phyloP scores from a whole-genome alignment of 2,329 filamentous ascomycete genomes.

The Colletotrichum orbiculare region DNA sequence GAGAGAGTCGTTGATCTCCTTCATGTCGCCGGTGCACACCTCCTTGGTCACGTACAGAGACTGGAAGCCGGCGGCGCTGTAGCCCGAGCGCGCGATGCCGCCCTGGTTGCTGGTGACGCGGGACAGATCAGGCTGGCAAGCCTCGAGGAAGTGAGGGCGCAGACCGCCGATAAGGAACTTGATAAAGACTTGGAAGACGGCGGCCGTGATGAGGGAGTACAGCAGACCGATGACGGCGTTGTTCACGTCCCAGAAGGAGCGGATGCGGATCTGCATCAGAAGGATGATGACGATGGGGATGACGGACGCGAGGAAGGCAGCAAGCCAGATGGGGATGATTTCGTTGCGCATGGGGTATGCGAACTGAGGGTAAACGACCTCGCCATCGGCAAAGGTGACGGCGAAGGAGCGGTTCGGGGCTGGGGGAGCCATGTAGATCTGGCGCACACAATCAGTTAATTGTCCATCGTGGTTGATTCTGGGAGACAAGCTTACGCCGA shows the following conservation, averaged over 20 bases:
- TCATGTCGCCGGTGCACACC: slow-evolving; percentile 74
- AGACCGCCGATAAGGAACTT: slow-evolving; percentile 81
- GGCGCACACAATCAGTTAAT: background rate
- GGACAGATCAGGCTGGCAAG: slow-evolving; percentile 72
- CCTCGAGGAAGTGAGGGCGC: slow-evolving; percentile 77
- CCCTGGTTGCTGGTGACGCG: slow-evolving; percentile 53
- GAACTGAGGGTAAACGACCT: slow-evolving; percentile 77
- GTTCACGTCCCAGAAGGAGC: slow-evolving; percentile 77
- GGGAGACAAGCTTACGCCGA: slow-evolving; percentile 63
- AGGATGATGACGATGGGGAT: slow-evolving; percentile 75
- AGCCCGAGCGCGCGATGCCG: slow-evolving; percentile 53
- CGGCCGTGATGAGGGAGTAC: slow-evolving; percentile 75
- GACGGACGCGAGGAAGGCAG: slow-evolving; percentile 72
- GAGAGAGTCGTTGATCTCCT: slow-evolving; percentile 74
- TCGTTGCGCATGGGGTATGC: slow-evolving; percentile 77
- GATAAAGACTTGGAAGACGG: slow-evolving; percentile 81
- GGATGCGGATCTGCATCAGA: slow-evolving; percentile 73
- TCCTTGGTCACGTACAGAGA: slow-evolving; percentile 75
- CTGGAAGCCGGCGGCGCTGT: slow-evolving; percentile 63
- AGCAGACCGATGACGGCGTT: slow-evolving; percentile 77
- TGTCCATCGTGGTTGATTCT: background rate
- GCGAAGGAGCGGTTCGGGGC: slow-evolving; percentile 77
- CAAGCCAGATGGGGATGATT: slow-evolving; percentile 77
- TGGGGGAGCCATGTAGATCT: slow-evolving; percentile 73
- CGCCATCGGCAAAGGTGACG: slow-evolving; percentile 72